Percentiles rank a stretch among this genome's conserved stretches.
Conservation (phyloP, 1,284 basidiomycete genomes). For the Sporisorium sorghi region DNA sequence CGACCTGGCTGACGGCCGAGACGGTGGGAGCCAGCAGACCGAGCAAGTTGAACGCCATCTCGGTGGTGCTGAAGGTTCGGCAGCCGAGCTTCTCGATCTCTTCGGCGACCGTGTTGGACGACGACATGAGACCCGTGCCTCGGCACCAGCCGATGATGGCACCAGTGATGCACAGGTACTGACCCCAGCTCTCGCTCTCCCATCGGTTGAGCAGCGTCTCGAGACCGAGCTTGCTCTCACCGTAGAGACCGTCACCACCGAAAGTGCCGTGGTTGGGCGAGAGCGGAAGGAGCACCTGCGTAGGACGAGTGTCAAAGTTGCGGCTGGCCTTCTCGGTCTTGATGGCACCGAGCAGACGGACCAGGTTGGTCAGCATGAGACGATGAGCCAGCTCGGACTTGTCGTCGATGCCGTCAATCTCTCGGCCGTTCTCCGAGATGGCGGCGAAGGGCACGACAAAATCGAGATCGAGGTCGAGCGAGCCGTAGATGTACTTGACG, state of each 20-base stretch:
- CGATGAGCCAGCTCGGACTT: slow-evolving; percentile 97
- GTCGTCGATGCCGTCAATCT: slow-evolving; percentile 96
- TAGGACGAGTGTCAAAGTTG: slow-evolving; percentile 95
- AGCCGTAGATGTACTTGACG: slow-evolving; percentile 97
- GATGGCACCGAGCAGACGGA: slow-evolving; percentile 93
- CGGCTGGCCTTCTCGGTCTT: slow-evolving; percentile 97
- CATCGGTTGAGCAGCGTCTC: slow-evolving; percentile 98
- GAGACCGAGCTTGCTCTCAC: slow-evolving; percentile 96
- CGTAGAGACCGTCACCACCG: slow-evolving; percentile 97
- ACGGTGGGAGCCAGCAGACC: slow-evolving; percentile 97
- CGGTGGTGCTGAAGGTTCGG: slow-evolving; percentile 97
- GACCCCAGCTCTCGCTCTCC: slow-evolving; percentile 94
- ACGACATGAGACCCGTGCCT: slow-evolving; percentile 96
- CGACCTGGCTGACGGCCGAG: slow-evolving; percentile 99
- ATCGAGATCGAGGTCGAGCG: slow-evolving; percentile 92
- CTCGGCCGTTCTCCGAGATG: slow-evolving; percentile 96
- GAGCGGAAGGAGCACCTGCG: slow-evolving; percentile 94
- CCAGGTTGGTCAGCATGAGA: slow-evolving; percentile 82
- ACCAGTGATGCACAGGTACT: slow-evolving; percentile 96
- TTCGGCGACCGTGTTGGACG: slow-evolving; percentile 93
- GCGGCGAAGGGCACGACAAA: slow-evolving; percentile 98
- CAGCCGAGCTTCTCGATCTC: slow-evolving; percentile 93
- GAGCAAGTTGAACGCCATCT: slow-evolving; percentile 99
- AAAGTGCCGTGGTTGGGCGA: slow-evolving; percentile 98
- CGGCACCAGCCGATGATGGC: slow-evolving; percentile 90